These are phyloP conservation scores for Pyropia haitanensis DNA, from an alignment of 23 red algal species.

Conservation along the genomic window DNA sequence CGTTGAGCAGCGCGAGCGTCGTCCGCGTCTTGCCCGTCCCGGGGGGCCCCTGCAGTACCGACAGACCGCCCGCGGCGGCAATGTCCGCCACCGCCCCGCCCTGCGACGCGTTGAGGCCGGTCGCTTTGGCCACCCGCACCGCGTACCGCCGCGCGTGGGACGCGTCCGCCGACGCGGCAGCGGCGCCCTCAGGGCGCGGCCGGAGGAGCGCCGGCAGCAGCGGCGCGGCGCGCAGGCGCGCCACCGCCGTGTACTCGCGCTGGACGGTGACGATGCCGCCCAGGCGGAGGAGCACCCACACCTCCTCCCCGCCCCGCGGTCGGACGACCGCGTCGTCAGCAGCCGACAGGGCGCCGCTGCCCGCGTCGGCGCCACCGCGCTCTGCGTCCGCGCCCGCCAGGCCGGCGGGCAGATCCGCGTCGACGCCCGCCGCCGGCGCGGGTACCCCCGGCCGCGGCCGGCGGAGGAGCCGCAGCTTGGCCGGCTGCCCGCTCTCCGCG, in stretches of 20 bases:
- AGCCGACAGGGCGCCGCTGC: too few species aligned
- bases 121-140: constrained; percentile 12
- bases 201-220: constrained; percentile 38
- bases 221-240: constrained; percentile 22
- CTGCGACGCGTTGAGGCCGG: constrained; percentile 48
- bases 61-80: constrained; percentile 8
- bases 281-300: constrained; percentile 36
- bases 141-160: not conserved
- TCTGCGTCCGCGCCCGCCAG: too few species aligned
- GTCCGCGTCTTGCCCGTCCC: constrained; percentile 88
- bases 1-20: constrained; percentile 51
- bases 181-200: constrained; percentile 10
- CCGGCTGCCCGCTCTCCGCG: too few species aligned
- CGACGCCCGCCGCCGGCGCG: too few species aligned
- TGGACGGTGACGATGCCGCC: constrained; percentile 44
- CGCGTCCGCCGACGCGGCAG: not conserved
- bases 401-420: too few species aligned
- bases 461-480: too few species aligned
- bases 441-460: too few species aligned
- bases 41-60: constrained; percentile 65
- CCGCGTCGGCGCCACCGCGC: too few species aligned
- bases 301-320: not conserved
- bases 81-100: constrained; percentile 14
- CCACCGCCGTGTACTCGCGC: constrained; percentile 60
- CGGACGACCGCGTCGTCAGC: too few species aligned